Evolutionary conservation across 2,329 filamentous ascomycete genomes (phyloP), one percentile per base, ranked within the genome.

Genomic region (Penicillium sp.): DNA sequence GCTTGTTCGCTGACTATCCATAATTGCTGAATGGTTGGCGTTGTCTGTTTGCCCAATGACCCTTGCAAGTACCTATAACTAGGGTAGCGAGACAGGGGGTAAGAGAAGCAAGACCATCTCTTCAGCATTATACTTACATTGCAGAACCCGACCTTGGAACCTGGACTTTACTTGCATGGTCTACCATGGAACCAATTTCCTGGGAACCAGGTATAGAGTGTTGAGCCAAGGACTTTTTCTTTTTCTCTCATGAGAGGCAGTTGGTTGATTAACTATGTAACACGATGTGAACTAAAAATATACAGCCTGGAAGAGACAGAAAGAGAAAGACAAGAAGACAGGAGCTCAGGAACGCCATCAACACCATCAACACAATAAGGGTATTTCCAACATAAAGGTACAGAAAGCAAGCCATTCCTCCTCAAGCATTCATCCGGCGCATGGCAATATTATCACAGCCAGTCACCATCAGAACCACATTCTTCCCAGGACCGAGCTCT

Each of bases 391-490:
- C n/a, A 41, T 5, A 34, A 46, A 51, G 22, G 14, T 6, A 41
- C 50, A 45, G 27, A 5, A 40, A 45, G 18, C n/a, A 38, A 5
- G 24, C 11, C 22, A 13, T 38, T 59, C 53, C 11, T 22, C 18
- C 36, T 59, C 56, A 56, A 56, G 53, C 44, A 38, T 53, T 45
- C 44, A 58, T 36, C 39, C 36, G 38, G 39, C 42, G 47, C 29
- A 53, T 42, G 36, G 43, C 44, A 49, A 63, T 60, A n/a, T 50
- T 43, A 59, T 65, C 62, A 50, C 52, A 57, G 5, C 62, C 62
- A 27, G 62, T 65, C 50, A 65, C 62, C 54, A 65, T 55, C 45
- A 65, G 31, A 48, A 65, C 55, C 36, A 65, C 47, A 54, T 64
- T 63, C 49, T 63, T 65, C 16, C 62, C 61, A 29, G 58, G 56